Conservation (phyloP, 352 stramenopile genomes). For the Pythium dissimile region DNA sequence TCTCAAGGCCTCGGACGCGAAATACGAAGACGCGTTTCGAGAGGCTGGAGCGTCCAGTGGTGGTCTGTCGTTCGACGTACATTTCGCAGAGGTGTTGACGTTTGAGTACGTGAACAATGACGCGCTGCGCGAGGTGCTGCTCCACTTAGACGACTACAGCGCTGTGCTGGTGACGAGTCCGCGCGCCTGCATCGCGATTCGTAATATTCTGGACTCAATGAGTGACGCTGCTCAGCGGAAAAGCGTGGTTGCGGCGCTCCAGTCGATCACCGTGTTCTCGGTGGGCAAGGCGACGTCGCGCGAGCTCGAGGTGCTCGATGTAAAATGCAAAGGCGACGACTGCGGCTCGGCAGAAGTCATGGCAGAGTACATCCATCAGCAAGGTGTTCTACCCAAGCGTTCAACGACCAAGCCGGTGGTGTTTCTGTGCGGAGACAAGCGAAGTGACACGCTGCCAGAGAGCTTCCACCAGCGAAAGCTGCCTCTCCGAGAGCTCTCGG, state of each 20-base stretch:
- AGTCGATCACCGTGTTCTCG: constrained; percentile 42
- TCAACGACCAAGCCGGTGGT: constrained; percentile 48
- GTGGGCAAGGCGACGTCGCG: constrained; percentile 63
- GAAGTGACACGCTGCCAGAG: constrained; percentile 49
- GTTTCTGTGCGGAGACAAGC: constrained; percentile 79
- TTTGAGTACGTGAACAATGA: constrained; percentile 65
- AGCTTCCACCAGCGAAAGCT: constrained; percentile 50
- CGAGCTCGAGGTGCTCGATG: constrained; percentile 49
- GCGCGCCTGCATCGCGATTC: constrained; percentile 55
- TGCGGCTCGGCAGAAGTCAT: constrained; percentile 67
- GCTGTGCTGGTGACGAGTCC: constrained; percentile 75
- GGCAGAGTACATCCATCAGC: constrained; percentile 36
- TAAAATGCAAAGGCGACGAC: constrained; percentile 59
- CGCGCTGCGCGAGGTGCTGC: constrained; percentile 33
- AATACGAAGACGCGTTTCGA: constrained; percentile 47
- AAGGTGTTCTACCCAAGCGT: constrained; percentile 32
- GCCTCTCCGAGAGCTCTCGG: constrained; percentile 55
- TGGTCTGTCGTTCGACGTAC: constrained; percentile 9
- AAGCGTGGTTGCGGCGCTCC: constrained; percentile 28
- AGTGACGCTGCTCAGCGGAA: constrained; percentile 1
- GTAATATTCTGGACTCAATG: constrained; percentile 32
- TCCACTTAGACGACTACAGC: constrained; percentile 46
- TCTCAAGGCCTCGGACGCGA: constrained; percentile 58
- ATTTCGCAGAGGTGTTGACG: constrained; percentile 65
- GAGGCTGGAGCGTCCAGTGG: background rate